These are phyloP conservation scores for Auriscalpium vulgare DNA, from an alignment of 768 basidiomycete genomes.

Conservation along the genomic window DNA sequence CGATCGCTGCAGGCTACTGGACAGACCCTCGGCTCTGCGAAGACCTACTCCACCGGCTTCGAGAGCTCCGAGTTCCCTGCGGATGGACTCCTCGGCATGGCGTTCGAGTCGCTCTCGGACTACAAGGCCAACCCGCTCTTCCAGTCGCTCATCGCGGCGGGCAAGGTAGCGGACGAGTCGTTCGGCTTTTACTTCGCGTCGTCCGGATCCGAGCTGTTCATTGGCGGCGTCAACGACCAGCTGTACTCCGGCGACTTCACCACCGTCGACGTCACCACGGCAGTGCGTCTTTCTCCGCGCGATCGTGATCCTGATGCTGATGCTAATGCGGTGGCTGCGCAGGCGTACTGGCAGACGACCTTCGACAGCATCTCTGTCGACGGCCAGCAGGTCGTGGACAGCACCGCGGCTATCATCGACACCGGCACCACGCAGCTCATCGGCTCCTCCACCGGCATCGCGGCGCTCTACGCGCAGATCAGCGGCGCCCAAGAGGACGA, in stretches of 20 bases:
- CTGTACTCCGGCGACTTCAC: slow-evolving; percentile 9
- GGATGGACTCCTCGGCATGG: not conserved
- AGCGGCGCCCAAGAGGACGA: no score
- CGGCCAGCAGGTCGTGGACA: slow-evolving; percentile 4
- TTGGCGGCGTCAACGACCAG: slow-evolving; percentile 9
- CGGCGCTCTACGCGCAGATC: no score
- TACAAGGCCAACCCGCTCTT: not conserved
- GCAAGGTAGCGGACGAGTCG: not conserved
- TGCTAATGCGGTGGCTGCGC: slow-evolving; percentile 13
- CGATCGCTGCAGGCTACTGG: not conserved
- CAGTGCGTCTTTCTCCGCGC: not conserved
- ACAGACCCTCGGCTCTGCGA: not conserved
- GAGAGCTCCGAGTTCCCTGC: not conserved
- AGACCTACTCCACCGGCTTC: not conserved
- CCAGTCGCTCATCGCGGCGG: not conserved
- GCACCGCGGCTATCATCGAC: slow-evolving; percentile 20
- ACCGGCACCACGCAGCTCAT: no score
- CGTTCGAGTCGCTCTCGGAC: not conserved
- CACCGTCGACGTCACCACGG: not conserved
- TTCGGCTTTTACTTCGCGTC: not conserved
- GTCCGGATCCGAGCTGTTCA: slow-evolving; percentile 3
- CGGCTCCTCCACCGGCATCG: no score
- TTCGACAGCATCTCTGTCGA: slow-evolving; percentile 18
- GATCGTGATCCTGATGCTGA: slow-evolving; percentile 18
- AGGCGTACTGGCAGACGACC: slow-evolving; percentile 15